Percentiles rank a stretch among this genome's conserved stretches.
Conservation (phyloP, 306 rosid genomes). For the Vigna trinervia region DNA sequence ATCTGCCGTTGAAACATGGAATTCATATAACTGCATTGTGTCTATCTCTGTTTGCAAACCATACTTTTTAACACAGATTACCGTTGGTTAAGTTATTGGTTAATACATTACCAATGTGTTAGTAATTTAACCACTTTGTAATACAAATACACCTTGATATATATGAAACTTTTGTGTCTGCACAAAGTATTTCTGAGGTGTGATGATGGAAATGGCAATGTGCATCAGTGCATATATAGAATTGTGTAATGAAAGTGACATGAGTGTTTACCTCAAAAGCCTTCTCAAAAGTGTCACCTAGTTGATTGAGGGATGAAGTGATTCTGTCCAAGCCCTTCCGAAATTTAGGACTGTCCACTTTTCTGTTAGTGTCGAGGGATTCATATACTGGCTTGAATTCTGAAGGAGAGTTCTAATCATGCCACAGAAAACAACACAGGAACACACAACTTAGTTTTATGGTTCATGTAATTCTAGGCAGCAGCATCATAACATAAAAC, state of each 20-base stretch:
- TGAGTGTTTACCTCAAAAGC: constrained; percentile 73
- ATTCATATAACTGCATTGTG: neutral
- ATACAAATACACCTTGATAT: neutral
- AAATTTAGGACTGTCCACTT: constrained; percentile 68
- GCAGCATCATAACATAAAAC: neutral
- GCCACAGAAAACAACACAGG: constrained; percentile 15
- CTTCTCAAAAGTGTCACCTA: constrained; percentile 93
- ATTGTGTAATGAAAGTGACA: constrained; percentile 2
- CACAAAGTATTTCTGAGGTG: neutral
- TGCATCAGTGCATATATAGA: neutral
- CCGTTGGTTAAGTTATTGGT: neutral
- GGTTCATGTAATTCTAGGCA: neutral
- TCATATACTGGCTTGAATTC: constrained; percentile 61
- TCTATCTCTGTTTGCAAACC: neutral
- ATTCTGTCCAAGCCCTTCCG: constrained; percentile 83
- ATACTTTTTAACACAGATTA: neutral
- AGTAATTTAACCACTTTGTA: constrained; percentile 22
- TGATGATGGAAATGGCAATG: constrained; percentile 2
- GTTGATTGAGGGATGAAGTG: constrained; percentile 85
- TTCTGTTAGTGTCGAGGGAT: constrained; percentile 49
- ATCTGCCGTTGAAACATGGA: neutral
- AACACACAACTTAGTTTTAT: constrained; percentile 12
- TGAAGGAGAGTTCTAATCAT: constrained; percentile 36
- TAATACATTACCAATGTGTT: neutral
- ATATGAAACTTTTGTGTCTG: neutral